Evolutionary conservation across 306 rosid genomes (phyloP).

Genomic region (Trifolium fragiferum): DNA sequence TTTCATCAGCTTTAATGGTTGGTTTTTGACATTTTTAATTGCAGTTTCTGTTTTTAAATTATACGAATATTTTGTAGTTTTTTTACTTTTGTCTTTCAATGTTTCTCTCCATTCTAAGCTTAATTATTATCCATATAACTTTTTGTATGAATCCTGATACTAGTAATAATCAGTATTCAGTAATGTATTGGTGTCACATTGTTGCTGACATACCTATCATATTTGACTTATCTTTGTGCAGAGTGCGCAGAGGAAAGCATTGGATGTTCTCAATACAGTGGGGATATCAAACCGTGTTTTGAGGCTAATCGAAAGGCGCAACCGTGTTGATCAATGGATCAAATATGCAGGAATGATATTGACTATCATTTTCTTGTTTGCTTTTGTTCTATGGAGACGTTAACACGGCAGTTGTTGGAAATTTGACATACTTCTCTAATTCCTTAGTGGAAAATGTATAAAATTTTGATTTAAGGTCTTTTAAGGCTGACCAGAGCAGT

Average conservation of each 20-base stretch:
- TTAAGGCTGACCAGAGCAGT: not conserved
- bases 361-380: slow-evolving; percentile 63
- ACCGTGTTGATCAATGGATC: slow-evolving; percentile 71
- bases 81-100: not conserved
- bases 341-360: slow-evolving; percentile 84
- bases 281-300: slow-evolving; percentile 86
- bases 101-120: slow-evolving; percentile 6
- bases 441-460: slow-evolving; percentile 12
- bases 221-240: slow-evolving; percentile 41
- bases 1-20: slow-evolving; percentile 6
- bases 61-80: not conserved
- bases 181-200: not conserved
- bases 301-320: slow-evolving; percentile 85
- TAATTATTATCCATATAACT: not conserved
- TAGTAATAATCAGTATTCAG: not conserved
- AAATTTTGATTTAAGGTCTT: slow-evolving; percentile 11
- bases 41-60: not conserved
- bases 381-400: slow-evolving; percentile 53
- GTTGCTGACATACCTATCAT: slow-evolving; percentile 9
- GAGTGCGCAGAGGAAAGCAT: slow-evolving; percentile 88
- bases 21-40: not conserved
- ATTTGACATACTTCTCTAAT: not conserved
- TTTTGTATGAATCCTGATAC: not conserved
- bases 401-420: slow-evolving; percentile 37
- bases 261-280: slow-evolving; percentile 81